Conservation (phyloP, 768 basidiomycete genomes). For the Boletus reticuloceps region DNA sequence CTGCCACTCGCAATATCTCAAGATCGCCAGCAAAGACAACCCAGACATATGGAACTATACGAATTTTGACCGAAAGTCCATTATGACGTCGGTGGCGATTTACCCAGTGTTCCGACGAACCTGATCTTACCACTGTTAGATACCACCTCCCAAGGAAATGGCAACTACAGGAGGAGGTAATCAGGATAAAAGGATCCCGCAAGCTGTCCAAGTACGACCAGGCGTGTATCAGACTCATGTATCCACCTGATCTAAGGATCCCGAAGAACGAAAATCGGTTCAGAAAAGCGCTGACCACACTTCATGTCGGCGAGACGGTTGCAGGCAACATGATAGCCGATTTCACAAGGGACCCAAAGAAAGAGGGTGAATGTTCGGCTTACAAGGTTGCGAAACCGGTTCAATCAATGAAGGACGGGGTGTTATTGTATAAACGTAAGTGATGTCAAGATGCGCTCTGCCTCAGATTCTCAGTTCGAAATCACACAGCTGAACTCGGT, state of each 20-base stretch:
- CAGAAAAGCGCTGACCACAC: not conserved
- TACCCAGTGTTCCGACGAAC: not conserved
- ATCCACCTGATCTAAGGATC: not conserved
- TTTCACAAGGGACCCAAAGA: no score
- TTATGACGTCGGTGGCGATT: not conserved
- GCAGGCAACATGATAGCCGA: not conserved
- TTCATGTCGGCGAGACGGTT: not conserved
- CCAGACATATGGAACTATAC: not conserved
- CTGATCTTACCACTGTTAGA: not conserved
- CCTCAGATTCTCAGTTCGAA: not conserved
- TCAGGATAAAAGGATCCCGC: not conserved
- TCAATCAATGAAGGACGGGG: not conserved
- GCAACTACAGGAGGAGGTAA: not conserved
- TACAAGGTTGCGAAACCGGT: not conserved
- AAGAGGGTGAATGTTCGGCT: not conserved
- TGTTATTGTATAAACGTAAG: not conserved
- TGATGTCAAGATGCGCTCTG: not conserved
- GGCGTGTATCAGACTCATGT: not conserved
- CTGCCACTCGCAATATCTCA: not conserved
- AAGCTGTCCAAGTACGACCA: not conserved
- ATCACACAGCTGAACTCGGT: not conserved
- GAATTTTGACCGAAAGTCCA: not conserved
- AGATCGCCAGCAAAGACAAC: not conserved
- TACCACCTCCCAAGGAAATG: not conserved
- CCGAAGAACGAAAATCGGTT: not conserved